These are phyloP conservation scores for Botrytis pseudocinerea DNA, from an alignment of 2,329 filamentous ascomycete genomes.

Conservation along the genomic window DNA sequence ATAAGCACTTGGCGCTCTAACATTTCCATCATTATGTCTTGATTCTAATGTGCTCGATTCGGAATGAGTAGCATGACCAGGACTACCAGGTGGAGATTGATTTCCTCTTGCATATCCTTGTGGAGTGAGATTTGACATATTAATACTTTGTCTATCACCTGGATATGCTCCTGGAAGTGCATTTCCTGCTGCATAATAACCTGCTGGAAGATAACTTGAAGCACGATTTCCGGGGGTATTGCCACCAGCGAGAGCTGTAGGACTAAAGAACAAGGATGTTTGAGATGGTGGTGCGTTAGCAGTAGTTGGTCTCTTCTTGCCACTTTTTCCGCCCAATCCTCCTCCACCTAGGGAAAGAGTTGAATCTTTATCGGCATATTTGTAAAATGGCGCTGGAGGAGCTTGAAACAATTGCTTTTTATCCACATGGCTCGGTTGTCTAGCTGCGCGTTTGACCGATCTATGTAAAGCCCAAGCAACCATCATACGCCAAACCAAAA, in stretches of 20 bases:
- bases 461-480: slow-evolving; percentile 90
- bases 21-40: slow-evolving; percentile 59
- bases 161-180: slow-evolving; percentile 35
- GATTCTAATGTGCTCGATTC: slow-evolving; percentile 64
- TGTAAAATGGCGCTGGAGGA: slow-evolving; percentile 54
- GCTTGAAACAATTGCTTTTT: slow-evolving; percentile 66
- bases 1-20: slow-evolving; percentile 82
- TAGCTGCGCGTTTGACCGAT: slow-evolving; percentile 82
- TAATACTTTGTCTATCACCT: slow-evolving; percentile 51
- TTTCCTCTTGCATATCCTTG: slow-evolving; percentile 52
- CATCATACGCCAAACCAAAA: slow-evolving; percentile 84
- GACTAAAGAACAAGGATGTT: slow-evolving; percentile 79
- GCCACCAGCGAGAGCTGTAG: slow-evolving; percentile 69
- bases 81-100: slow-evolving; percentile 61
- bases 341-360: slow-evolving; percentile 37
- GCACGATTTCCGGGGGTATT: slow-evolving; percentile 60
- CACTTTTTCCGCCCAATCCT: slow-evolving; percentile 32
- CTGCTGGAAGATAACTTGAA: slow-evolving; percentile 83
- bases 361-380: slow-evolving; percentile 57
- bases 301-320: slow-evolving; percentile 44
- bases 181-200: slow-evolving; percentile 78
- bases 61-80: slow-evolving; percentile 40
- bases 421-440: slow-evolving; percentile 68
- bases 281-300: slow-evolving; percentile 33
- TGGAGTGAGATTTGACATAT: slow-evolving; percentile 55